Conservation (phyloP, 2,329 filamentous ascomycete species). For the Lasiodiplodia sp. region DNA sequence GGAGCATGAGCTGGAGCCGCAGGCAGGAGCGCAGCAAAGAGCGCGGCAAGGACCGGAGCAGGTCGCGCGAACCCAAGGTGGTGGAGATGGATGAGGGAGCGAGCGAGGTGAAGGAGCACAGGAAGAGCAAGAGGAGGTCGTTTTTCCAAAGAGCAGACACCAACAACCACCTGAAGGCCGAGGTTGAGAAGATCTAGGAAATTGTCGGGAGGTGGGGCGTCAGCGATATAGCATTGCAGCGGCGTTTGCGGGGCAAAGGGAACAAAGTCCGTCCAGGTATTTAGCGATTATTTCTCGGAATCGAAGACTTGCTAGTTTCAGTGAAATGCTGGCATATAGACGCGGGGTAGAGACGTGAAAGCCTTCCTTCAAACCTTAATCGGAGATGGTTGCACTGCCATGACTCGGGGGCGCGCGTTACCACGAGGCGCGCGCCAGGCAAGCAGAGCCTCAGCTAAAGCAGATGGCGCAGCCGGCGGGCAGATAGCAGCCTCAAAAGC, state of each 20-base stretch:
- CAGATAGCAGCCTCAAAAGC: slow-evolving; percentile 5
- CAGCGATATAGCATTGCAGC: slow-evolving; percentile 16
- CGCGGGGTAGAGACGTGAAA: slow-evolving; percentile 10
- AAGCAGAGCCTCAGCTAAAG: slow-evolving; percentile 3
- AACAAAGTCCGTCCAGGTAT: background rate
- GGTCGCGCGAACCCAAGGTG: slow-evolving; percentile 32
- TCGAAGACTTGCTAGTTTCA: slow-evolving; percentile 16
- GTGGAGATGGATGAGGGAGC: background rate
- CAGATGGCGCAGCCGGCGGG: background rate
- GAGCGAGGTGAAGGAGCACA: background rate
- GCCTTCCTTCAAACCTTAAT: slow-evolving; percentile 8
- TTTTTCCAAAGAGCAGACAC: background rate
- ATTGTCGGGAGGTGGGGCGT: background rate
- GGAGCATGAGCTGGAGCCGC: slow-evolving; percentile 31
- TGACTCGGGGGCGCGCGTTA: background rate
- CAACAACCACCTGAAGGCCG: background rate
- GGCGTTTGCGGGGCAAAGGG: slow-evolving; percentile 10
- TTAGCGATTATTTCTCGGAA: slow-evolving; percentile 15
- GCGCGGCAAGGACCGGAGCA: slow-evolving; percentile 34
- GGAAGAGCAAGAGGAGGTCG: slow-evolving; percentile 26
- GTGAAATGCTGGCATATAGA: background rate
- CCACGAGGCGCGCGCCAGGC: background rate
- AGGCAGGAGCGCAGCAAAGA: slow-evolving; percentile 31
- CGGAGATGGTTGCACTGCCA: background rate
- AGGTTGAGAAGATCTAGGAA: slow-evolving; percentile 2